Conservation (phyloP, 169 alveolate species). For the Plasmodium coatneyi region DNA sequence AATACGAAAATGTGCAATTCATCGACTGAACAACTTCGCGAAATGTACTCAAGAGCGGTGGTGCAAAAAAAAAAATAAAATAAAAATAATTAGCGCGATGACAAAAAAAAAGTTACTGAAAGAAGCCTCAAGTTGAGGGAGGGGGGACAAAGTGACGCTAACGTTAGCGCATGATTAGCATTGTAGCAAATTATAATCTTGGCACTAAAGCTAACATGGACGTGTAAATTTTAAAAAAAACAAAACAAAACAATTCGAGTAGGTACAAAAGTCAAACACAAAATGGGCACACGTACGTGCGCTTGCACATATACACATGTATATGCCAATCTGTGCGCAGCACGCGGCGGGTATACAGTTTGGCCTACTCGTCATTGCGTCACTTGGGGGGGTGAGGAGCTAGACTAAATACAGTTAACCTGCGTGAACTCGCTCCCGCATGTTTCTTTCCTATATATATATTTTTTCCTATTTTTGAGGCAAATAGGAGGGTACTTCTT, state of each 20-base stretch:
- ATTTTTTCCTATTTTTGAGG: not conserved
- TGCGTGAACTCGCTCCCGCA: not conserved
- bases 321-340: not conserved
- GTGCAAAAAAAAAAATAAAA: not conserved
- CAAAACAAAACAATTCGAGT: constrained; percentile 4
- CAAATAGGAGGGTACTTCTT: not conserved
- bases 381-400: not conserved
- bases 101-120: not conserved
- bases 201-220: not conserved
- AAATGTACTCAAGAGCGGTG: not conserved
- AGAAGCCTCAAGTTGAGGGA: constrained; percentile 25
- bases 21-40: not conserved
- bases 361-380: not conserved
- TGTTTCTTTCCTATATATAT: not conserved
- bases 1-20: not conserved
- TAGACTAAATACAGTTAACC: not conserved
- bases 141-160: not conserved
- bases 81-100: not conserved
- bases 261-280: not conserved
- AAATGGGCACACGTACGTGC: not conserved
- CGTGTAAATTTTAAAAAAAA: not conserved
- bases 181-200: constrained; percentile 8
- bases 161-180: not conserved
- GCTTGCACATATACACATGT: not conserved
- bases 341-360: not conserved